phyloP scores from a whole-genome alignment of 73 alveolate genomes.

The Loxodes magnus region DNA sequence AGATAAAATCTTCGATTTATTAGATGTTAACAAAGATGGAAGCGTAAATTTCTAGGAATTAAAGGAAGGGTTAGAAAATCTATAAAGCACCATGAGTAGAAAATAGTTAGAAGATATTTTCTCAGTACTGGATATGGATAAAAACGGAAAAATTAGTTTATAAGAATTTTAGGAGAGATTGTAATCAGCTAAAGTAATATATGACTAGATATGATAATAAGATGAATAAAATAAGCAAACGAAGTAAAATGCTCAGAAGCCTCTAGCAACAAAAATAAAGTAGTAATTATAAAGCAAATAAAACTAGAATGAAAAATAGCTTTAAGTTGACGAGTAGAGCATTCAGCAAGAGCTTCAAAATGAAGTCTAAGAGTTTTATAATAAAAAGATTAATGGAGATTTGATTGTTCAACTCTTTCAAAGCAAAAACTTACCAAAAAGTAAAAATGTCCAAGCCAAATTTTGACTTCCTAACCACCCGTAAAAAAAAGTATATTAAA shows the following conservation, averaged over 20 bases:
- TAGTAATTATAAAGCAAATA: not conserved
- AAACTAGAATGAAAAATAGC: not conserved
- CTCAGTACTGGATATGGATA: conserved; percentile 9
- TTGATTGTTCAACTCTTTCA: not conserved
- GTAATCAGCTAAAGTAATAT: not conserved
- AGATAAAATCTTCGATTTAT: conserved; percentile 4
- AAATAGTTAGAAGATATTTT: conserved; percentile 10
- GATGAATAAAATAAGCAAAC: not conserved
- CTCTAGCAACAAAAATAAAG: not conserved
- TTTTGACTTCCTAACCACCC: not conserved
- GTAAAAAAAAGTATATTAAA: not conserved
- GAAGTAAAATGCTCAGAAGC: not conserved
- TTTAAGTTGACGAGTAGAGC: not conserved
- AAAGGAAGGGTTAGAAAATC: not conserved
- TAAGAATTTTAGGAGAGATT: not conserved
- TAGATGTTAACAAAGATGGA: conserved; percentile 13
- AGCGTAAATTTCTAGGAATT: conserved; percentile 5
- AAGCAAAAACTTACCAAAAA: not conserved
- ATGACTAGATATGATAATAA: not conserved
- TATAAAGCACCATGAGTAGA: not conserved
- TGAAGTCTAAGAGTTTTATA: not conserved
- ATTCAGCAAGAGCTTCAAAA: not conserved
- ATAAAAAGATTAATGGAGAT: conserved; percentile 1
- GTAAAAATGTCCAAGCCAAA: not conserved
- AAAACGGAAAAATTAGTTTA: not conserved